phyloP scores from a whole-genome alignment of 257 asterid genomes.

The Lithospermum erythrorhizon region DNA sequence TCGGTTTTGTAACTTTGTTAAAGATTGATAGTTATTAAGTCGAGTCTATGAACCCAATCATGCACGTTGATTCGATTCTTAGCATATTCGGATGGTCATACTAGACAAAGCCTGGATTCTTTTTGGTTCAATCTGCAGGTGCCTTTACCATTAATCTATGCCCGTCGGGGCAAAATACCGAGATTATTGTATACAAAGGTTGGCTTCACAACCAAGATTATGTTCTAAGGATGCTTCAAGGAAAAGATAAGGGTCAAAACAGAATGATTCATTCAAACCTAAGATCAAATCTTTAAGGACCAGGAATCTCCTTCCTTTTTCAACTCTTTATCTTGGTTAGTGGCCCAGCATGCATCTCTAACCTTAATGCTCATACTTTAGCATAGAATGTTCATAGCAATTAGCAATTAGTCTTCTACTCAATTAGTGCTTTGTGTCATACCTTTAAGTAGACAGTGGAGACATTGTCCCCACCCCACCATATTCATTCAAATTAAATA shows the following conservation, averaged over 20 bases:
- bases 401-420: not conserved
- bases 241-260: not conserved
- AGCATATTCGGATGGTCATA: not conserved
- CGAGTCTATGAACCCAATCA: too few species aligned
- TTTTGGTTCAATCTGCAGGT: too few species aligned
- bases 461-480: constrained; percentile 1
- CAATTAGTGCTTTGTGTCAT: not conserved
- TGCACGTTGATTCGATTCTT: not conserved
- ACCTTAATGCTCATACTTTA: not conserved
- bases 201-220: constrained; percentile 2
- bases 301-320: not conserved
- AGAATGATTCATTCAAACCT: not conserved
- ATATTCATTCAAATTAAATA: not conserved
- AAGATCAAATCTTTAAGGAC: not conserved
- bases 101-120: constrained; percentile 11
- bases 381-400: not conserved
- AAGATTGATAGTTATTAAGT: too few species aligned
- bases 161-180: too few species aligned
- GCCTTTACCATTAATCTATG: too few species aligned
- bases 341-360: too few species aligned
- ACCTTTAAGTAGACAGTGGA: not conserved
- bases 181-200: not conserved
- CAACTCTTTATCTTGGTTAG: not conserved
- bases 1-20: not conserved
- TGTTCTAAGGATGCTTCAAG: not conserved